Conservation (phyloP, 2,329 filamentous ascomycete genomes). For the Ceratocystis harringtonii region DNA sequence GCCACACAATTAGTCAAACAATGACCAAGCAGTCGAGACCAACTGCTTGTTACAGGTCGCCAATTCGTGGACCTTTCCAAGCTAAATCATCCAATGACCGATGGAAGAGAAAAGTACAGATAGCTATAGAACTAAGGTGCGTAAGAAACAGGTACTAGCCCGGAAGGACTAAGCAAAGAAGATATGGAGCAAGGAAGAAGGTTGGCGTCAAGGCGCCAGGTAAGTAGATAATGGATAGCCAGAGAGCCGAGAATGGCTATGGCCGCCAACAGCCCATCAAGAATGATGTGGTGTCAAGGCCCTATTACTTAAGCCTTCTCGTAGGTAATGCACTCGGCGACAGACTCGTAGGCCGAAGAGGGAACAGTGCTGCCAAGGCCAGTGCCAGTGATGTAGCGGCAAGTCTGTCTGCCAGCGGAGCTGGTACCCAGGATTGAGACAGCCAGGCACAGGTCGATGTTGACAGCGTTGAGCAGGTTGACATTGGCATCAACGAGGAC, state of each 20-base stretch:
- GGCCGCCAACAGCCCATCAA: too few relatives aligned
- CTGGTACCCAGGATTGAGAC: constrained; percentile 13
- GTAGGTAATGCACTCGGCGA: constrained; percentile 6
- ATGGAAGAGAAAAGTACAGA: neutral
- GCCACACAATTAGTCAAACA: neutral
- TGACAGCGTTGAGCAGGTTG: constrained; percentile 20
- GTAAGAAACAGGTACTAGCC: constrained; percentile 4
- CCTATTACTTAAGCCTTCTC: constrained; percentile 1
- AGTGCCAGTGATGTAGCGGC: constrained; percentile 15
- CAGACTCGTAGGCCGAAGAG: neutral
- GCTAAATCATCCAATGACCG: neutral
- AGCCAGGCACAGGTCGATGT: constrained; percentile 18
- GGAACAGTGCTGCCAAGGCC: constrained; percentile 4
- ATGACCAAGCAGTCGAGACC: neutral
- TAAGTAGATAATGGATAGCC: neutral
- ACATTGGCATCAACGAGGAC: constrained; percentile 9
- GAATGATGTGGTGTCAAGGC: too few relatives aligned
- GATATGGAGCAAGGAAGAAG: constrained; percentile 2
- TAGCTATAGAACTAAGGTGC: constrained; percentile 6
- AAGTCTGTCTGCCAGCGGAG: constrained; percentile 9
- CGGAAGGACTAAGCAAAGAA: neutral
- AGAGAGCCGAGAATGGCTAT: neutral
- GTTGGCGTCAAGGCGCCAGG: neutral
- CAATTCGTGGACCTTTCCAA: neutral
- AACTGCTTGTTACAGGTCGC: neutral